Base-by-base conservation (phyloP, 2,329 filamentous ascomycete genomes). In the Neospermospora avenae region DNA sequence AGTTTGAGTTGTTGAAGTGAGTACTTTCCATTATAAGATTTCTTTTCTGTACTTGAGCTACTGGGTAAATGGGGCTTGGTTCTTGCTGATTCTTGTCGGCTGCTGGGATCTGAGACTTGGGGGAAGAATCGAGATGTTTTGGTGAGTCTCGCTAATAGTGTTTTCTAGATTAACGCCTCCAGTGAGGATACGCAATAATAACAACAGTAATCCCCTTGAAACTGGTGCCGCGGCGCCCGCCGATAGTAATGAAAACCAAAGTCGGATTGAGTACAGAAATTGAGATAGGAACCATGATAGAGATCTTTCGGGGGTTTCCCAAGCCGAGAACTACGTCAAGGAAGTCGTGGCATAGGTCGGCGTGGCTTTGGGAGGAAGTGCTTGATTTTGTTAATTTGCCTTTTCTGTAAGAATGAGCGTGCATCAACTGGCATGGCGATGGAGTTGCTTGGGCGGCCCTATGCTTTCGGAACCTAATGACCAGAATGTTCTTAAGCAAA, bases 1-100 rank as follows among this genome's bases (percentile, higher is more conserved):
- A 90, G 64, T 97, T 96, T 73, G 93, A 98, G 74, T 75, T 91
- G 54, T 77, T 96, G 34, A 86, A 82, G 89, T 90, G 76, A 70
- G 84, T 75, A 34, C 49, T 65, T 37, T n/a, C 11, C 37, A 2
- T 25, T 18, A 10, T 16, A 10, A 8, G 3, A n/a, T 24, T 5
- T 28, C n/a, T 11, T 10, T 35, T 10, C 18, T 51, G 10, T 22
- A 4, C 16, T 39, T 14, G 16, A n/a, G n/a, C n/a, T n/a, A 13
- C 18, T 16, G 16, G 4, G 14, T 3, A 18, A 18, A 41, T 18
- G 16, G 16, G 16, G 7, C 4, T n/a, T 41, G 7, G 7, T n/a
- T 18, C n/a, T n/a, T 41, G 16, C n/a, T 18, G 4, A 5, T n/a
- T 6, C n/a, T 18, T 8, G 14, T 41, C 5, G 39, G 39, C 16